Evolutionary conservation across 768 basidiomycete species (phyloP).

Genomic region (Trametes punicea): DNA sequence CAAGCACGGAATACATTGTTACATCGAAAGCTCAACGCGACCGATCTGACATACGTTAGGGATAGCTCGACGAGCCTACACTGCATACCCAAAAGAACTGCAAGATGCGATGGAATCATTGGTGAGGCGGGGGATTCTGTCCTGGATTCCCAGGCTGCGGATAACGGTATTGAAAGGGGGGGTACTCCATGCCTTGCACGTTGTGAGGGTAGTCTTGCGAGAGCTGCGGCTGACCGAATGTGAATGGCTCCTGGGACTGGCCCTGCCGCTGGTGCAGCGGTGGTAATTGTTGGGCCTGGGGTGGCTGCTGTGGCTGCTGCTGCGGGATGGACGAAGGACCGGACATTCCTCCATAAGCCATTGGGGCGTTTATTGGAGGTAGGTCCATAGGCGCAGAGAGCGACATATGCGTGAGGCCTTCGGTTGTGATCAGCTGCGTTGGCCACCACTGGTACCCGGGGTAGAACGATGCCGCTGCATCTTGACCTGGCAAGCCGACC

Average conservation of each 20-base stretch:
- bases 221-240: constrained; percentile 22
- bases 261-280: neutral
- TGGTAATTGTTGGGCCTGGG: neutral
- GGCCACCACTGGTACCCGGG: constrained; percentile 31
- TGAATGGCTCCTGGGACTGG: constrained; percentile 19
- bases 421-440: constrained; percentile 12
- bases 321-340: constrained; percentile 17
- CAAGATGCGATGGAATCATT: neutral
- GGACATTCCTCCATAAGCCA: constrained; percentile 2
- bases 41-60: neutral
- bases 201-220: constrained; percentile 13
- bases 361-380: constrained; percentile 6
- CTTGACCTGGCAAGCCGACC: neutral
- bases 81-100: neutral
- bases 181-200: constrained; percentile 16
- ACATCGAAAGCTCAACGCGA: neutral
- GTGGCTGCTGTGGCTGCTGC: constrained; percentile 12
- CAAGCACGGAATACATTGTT: neutral
- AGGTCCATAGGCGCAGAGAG: constrained; percentile 17
- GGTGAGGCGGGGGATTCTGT: neutral
- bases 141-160: neutral
- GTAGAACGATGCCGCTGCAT: constrained; percentile 17
- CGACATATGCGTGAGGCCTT: constrained; percentile 10
- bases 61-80: neutral
- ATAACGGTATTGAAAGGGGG: constrained; percentile 15